A percentile compares a stretch with the other conserved stretches of the same genome.
phyloP scores from a whole-genome alignment of 495 filamentous ascomycete genomes.

The Darksidea phi region DNA sequence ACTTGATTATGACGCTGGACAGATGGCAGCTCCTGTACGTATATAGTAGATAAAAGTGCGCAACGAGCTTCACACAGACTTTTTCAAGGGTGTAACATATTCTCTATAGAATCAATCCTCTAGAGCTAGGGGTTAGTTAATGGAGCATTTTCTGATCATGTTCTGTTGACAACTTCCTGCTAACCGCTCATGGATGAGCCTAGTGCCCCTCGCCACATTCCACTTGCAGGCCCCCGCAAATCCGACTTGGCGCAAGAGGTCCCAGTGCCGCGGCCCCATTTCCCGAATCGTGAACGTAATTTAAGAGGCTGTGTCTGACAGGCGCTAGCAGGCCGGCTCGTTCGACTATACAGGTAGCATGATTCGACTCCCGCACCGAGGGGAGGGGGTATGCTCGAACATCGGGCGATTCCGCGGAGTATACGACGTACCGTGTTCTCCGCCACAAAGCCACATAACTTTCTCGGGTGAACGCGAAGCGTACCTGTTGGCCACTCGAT shows the following conservation, averaged over 20 bases:
- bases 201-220: neutral
- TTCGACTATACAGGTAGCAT: neutral
- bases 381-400: neutral
- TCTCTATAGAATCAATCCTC: neutral
- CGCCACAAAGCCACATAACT: neutral
- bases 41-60: neutral
- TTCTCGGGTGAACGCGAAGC: neutral
- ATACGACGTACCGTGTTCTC: neutral
- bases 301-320: neutral
- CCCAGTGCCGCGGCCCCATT: neutral
- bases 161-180: neutral
- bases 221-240: neutral
- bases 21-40: neutral
- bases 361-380: neutral
- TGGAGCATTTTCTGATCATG: neutral
- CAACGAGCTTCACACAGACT: neutral
- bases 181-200: neutral
- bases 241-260: neutral
- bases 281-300: too few relatives aligned
- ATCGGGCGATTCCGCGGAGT: neutral
- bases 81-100: slow-evolving; percentile 1
- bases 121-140: neutral
- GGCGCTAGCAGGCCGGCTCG: neutral
- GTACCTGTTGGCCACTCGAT: neutral
- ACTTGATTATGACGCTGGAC: neutral